Percentiles rank a stretch among this genome's conserved stretches.
phyloP scores from a whole-genome alignment of 352 stramenopile genomes.

The Phytophthora quininea region DNA sequence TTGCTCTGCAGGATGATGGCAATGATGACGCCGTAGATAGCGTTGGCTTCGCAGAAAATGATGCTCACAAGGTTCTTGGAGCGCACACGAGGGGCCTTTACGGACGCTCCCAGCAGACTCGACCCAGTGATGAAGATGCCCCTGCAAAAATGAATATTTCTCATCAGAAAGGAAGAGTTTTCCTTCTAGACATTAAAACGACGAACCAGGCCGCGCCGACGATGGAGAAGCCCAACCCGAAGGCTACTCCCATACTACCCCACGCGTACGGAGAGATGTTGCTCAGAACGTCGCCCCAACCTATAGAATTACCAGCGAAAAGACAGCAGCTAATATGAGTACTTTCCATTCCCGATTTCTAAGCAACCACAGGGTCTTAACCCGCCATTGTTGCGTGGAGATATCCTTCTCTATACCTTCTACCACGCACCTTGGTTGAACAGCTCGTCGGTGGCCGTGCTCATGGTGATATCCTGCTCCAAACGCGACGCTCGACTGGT shows the following conservation, averaged over 20 bases:
- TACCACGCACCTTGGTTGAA: slow-evolving; percentile 82
- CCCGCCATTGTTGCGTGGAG: too few relatives aligned
- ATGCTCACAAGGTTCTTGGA: slow-evolving; percentile 99
- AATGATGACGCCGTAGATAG: slow-evolving; percentile 99
- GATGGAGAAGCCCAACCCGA: slow-evolving; percentile 96
- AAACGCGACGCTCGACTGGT: slow-evolving; percentile 12
- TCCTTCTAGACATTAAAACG: background rate
- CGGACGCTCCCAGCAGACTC: slow-evolving; percentile 96
- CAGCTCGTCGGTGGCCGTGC: slow-evolving; percentile 75
- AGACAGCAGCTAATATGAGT: background rate
- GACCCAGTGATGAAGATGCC: slow-evolving; percentile 94
- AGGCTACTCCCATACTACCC: slow-evolving; percentile 97
- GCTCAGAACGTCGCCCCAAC: slow-evolving; percentile 95
- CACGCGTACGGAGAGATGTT: slow-evolving; percentile 99
- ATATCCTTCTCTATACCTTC: background rate
- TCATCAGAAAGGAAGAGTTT: background rate
- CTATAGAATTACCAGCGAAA: slow-evolving; percentile 34
- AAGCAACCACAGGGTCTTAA: slow-evolving; percentile 1
- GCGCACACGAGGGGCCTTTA: slow-evolving; percentile 98
- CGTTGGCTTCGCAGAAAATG: slow-evolving; percentile 99
- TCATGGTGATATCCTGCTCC: slow-evolving; percentile 57
- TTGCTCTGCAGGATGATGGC: slow-evolving; percentile 99
- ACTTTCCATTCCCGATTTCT: slow-evolving; percentile 12
- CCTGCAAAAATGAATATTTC: slow-evolving; percentile 39
- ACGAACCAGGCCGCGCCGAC: slow-evolving; percentile 95